Conservation (phyloP, 352 stramenopile species). For the Phytophthora europaea region DNA sequence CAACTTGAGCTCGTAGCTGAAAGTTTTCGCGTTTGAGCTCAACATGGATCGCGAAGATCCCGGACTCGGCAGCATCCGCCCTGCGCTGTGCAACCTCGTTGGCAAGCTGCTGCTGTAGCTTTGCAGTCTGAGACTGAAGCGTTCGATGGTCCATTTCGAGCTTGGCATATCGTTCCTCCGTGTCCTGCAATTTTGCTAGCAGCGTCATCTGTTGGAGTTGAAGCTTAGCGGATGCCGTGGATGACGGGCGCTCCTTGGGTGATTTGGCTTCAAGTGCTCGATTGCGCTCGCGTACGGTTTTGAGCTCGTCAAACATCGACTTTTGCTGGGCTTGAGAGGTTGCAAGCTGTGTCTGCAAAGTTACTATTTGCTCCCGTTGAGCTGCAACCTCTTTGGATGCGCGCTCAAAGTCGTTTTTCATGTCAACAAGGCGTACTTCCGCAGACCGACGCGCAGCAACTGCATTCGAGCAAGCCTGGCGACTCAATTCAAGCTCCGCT, state of each 20-base stretch:
- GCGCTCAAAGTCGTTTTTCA: constrained; percentile 31
- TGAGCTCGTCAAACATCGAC: constrained; percentile 20
- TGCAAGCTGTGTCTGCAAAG: constrained; percentile 49
- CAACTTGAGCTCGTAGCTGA: constrained; percentile 66
- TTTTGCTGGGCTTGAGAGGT: constrained; percentile 24
- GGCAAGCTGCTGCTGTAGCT: constrained; percentile 27
- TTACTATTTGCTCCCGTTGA: constrained; percentile 50
- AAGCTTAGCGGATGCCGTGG: constrained; percentile 30
- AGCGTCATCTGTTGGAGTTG: constrained; percentile 37
- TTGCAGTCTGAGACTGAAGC: constrained; percentile 23
- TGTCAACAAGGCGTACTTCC: constrained; percentile 25
- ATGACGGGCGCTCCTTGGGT: constrained; percentile 22
- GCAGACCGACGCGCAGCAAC: constrained; percentile 15
- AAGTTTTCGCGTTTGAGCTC: constrained; percentile 85
- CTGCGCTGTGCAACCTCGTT: constrained; percentile 39
- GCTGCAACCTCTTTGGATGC: constrained; percentile 39
- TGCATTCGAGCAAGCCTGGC: constrained; percentile 20
- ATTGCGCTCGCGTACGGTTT: constrained; percentile 23
- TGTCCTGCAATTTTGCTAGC: constrained; percentile 32
- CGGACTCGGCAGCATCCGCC: constrained; percentile 22
- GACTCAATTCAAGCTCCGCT: constrained; percentile 32
- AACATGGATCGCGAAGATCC: constrained; percentile 74
- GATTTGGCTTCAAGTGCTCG: constrained; percentile 25
- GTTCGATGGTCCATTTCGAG: constrained; percentile 28
- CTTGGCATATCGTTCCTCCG: constrained; percentile 27